Conservation (phyloP, 1,284 basidiomycete genomes). For the Rhodotorula glutinis region DNA sequence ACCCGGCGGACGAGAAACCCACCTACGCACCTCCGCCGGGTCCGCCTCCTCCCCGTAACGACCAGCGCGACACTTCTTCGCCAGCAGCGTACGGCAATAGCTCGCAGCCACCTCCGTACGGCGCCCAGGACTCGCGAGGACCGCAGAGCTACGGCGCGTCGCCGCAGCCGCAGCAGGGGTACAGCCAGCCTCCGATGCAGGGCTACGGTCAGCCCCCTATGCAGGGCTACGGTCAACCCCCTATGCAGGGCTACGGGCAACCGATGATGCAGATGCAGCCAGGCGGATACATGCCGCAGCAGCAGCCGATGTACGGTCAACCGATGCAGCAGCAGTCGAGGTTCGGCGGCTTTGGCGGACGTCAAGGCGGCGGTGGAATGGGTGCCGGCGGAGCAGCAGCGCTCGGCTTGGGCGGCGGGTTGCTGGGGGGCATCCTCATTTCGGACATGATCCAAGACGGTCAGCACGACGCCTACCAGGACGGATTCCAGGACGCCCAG, state of each 20-base stretch:
- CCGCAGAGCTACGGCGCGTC: not conserved
- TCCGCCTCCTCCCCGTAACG: constrained; percentile 18
- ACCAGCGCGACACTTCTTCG: not conserved
- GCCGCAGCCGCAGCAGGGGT: constrained; percentile 2
- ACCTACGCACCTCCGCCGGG: constrained; percentile 24
- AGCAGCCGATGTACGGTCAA: constrained; percentile 19
- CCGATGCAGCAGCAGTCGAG: constrained; percentile 1
- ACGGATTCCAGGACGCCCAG: constrained; percentile 11
- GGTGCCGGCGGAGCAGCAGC: constrained; percentile 15
- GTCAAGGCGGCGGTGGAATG: constrained; percentile 1
- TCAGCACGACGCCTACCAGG: constrained; percentile 18
- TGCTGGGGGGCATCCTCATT: constrained; percentile 14
- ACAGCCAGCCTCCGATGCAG: constrained; percentile 1
- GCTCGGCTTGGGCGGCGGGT: constrained; percentile 16
- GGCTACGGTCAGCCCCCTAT: not conserved
- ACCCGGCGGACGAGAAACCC: constrained; percentile 18
- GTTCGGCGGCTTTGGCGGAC: not conserved
- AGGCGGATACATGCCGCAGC: constrained; percentile 8
- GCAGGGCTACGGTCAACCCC: constrained; percentile 6
- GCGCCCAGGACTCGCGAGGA: not conserved
- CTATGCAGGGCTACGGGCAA: constrained; percentile 3
- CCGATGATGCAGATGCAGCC: not conserved
- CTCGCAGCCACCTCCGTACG: not conserved
- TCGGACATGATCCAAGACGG: constrained; percentile 3
- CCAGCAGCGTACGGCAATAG: not conserved